Base-by-base conservation (phyloP, 305 asterid genomes). In the Salvia sclarea region DNA sequence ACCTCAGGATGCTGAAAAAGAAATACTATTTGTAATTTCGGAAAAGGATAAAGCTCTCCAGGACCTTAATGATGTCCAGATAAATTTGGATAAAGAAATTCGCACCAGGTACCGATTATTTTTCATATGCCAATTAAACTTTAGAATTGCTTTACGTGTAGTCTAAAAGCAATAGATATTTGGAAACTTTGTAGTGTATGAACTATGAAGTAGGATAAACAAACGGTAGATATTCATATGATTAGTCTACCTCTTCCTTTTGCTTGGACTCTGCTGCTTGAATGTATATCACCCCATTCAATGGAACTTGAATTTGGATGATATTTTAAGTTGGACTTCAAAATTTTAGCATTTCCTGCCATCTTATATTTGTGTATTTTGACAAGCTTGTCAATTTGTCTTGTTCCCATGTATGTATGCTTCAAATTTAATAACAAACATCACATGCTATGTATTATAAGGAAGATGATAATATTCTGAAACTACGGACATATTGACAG, bases 1-100 rank as follows among this genome's bases (percentile, higher is more conserved):
- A 70, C 45, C 68, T 73, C 82, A 95, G 99, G 99, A 95, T 73
- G 95, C 92, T 74, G 99, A 95, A 86, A 88, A 82, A 72, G 98
- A 95, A 80, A 74, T 95, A 69, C 60, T 72, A 66, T 52, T 81
- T 65, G 57, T 86, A 74, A 85, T 89, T 66, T 74, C 80, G 17
- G 97, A 95, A 76, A 91, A 85, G 85, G 99, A 95, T 76, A 91
- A 85, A 83, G 92, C 85, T 38, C 76, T 86, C 53, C 90, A 83
- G 84, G 98, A 95, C 64, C 85, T 95, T 76, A 83, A 84, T 80
- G 81, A 86, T 76, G 78, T 77, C 76, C 77, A 81, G 78, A 76
- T 82, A 56, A 72, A 72, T 77, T 86, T 81, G 72, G 90, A 78
- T 37, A 86, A 80, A 72, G 96, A 91, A 76, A 84, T 89, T 75